Evolutionary conservation across 179 eudicot species (phyloP).

Genomic region (Carnegiea gigantea): DNA sequence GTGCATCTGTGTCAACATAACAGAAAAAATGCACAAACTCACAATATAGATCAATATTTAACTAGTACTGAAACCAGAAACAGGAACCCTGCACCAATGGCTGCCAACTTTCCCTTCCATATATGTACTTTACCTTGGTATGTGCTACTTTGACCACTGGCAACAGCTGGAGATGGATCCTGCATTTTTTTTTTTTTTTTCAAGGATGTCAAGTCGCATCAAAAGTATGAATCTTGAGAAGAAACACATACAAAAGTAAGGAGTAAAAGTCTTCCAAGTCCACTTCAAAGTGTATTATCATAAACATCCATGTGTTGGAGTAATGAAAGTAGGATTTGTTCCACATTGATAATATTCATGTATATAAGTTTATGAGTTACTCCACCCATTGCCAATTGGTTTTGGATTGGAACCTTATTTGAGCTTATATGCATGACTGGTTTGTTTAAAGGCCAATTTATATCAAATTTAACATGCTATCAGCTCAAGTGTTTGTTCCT

Average conservation of each 20-base stretch:
- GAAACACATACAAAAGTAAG: not conserved
- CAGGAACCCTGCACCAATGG: not conserved
- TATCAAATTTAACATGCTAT: too few species aligned
- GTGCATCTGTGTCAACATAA: conserved; percentile 46
- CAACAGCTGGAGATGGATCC: conserved; percentile 65
- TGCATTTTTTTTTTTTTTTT: conserved; percentile 27
- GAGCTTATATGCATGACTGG: too few species aligned
- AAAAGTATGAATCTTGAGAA: conserved; percentile 1
- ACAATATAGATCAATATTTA: not conserved
- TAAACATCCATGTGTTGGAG: not conserved
- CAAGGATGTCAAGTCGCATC: conserved; percentile 22
- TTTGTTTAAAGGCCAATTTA: too few species aligned
- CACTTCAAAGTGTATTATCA: not conserved
- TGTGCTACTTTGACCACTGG: conserved; percentile 51
- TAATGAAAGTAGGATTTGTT: too few species aligned
- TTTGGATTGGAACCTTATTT: too few species aligned
- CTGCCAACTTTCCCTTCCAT: not conserved
- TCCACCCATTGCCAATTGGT: too few species aligned
- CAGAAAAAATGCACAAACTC: conserved; percentile 15
- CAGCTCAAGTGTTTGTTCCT: too few species aligned
- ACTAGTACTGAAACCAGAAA: not conserved
- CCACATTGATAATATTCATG: too few species aligned
- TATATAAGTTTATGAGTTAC: too few species aligned
- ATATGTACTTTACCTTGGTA: conserved; percentile 51
- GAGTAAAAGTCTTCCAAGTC: not conserved